Conservation (phyloP, 2,329 filamentous ascomycete species). For the Metarhizium sp. region DNA sequence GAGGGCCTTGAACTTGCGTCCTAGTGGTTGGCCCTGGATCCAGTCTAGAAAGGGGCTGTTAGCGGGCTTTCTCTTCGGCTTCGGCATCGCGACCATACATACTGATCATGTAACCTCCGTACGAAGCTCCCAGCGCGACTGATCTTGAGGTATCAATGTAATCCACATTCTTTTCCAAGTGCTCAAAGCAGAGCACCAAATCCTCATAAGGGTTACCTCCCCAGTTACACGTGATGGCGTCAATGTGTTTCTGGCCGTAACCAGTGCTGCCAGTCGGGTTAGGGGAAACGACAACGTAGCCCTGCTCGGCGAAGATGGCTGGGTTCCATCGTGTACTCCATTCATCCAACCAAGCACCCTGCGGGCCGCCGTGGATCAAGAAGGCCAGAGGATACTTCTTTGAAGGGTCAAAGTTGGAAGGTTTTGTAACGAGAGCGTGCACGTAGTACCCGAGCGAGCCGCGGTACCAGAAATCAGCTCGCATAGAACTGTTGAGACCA, state of each 20-base stretch:
- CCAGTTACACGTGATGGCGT: constrained; percentile 75
- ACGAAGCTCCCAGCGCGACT: constrained; percentile 66
- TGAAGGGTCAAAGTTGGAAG: constrained; percentile 54
- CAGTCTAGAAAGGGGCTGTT: constrained; percentile 47
- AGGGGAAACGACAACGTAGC: constrained; percentile 71
- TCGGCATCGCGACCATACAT: constrained; percentile 14
- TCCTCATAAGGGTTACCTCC: constrained; percentile 79
- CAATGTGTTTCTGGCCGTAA: constrained; percentile 68
- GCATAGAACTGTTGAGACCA: constrained; percentile 53
- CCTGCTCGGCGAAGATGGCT: constrained; percentile 77
- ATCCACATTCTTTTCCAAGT: constrained; percentile 54
- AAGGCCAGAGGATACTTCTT: constrained; percentile 74
- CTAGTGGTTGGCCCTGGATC: constrained; percentile 81
- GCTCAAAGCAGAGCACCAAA: constrained; percentile 67
- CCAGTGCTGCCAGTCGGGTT: constrained; percentile 80
- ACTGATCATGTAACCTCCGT: constrained; percentile 71
- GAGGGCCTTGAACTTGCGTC: constrained; percentile 76
- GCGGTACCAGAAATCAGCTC: constrained; percentile 60
- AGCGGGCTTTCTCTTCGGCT: constrained; percentile 8
- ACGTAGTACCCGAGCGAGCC: constrained; percentile 56
- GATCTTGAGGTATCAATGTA: constrained; percentile 62
- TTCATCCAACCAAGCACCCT: constrained; percentile 63
- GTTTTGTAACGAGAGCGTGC: constrained; percentile 60
- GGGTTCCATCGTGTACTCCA: constrained; percentile 85
- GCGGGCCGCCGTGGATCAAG: constrained; percentile 75